Conservation (phyloP, 805 yeast genomes). For the Kodamaea leandrae region DNA sequence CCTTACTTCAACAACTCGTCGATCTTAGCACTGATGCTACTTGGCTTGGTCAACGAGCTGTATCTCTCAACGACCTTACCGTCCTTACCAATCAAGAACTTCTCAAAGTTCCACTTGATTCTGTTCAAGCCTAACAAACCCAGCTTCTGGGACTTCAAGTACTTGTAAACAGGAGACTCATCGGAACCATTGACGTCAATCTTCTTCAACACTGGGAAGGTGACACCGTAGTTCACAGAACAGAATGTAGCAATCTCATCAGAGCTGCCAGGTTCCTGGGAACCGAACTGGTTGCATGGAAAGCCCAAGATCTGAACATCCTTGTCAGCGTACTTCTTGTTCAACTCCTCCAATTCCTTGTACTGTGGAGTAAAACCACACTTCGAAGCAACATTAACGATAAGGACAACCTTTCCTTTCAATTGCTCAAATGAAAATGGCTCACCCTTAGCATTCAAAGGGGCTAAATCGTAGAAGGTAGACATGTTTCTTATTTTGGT, state of each 20-base stretch:
- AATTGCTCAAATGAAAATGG: slow-evolving; percentile 58
- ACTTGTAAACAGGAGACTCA: slow-evolving; percentile 78
- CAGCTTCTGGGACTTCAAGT: slow-evolving; percentile 59
- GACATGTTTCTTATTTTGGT: slow-evolving; percentile 46
- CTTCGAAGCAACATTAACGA: slow-evolving; percentile 87
- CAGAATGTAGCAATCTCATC: slow-evolving; percentile 74
- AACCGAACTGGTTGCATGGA: slow-evolving; percentile 45
- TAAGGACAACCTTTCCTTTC: slow-evolving; percentile 75
- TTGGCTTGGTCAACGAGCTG: slow-evolving; percentile 60
- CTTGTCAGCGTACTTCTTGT: slow-evolving; percentile 37
- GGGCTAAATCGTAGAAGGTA: slow-evolving; percentile 62
- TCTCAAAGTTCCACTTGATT: slow-evolving; percentile 47
- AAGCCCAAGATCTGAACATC: slow-evolving; percentile 40
- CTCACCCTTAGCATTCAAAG: slow-evolving; percentile 59
- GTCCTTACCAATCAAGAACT: slow-evolving; percentile 39
- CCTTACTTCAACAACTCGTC: slow-evolving; percentile 49
- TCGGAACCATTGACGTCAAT: slow-evolving; percentile 84
- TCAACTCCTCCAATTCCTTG: slow-evolving; percentile 39
- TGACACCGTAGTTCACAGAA: slow-evolving; percentile 78
- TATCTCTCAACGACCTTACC: slow-evolving; percentile 50
- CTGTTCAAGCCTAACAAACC: slow-evolving; percentile 45
- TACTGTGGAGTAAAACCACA: slow-evolving; percentile 71
- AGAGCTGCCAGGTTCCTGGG: slow-evolving; percentile 41
- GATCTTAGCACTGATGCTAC: slow-evolving; percentile 37
- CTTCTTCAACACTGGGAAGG: slow-evolving; percentile 85